These are phyloP conservation scores for Fusarium anthophilum DNA, from an alignment of 2,329 filamentous ascomycete species.

Conservation along the genomic window DNA sequence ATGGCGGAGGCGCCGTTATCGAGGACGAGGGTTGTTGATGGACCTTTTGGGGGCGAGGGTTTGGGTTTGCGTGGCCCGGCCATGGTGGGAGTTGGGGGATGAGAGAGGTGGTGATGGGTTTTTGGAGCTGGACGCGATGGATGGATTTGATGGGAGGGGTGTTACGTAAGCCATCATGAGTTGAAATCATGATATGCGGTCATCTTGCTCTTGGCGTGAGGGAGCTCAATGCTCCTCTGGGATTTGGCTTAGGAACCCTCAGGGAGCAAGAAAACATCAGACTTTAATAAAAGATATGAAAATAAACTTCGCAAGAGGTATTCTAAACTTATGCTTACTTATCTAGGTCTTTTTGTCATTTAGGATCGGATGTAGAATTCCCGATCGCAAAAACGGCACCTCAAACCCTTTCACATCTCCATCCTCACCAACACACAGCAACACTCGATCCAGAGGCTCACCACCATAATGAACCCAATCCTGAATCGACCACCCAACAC, in stretches of 20 bases:
- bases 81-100: slow-evolving; percentile 45
- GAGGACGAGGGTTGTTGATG: slow-evolving; percentile 79
- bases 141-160: slow-evolving; percentile 23
- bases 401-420: slow-evolving; percentile 45
- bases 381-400: slow-evolving; percentile 47
- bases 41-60: slow-evolving; percentile 59
- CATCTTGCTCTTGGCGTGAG: neutral
- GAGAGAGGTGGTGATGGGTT: neutral
- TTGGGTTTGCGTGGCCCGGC: slow-evolving; percentile 63
- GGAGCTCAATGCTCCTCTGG: neutral
- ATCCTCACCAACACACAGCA: slow-evolving; percentile 38
- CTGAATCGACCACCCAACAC: slow-evolving; percentile 45
- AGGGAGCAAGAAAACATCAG: too few relatives aligned
- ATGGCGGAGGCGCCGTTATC: slow-evolving; percentile 94
- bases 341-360: too few relatives aligned
- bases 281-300: too few relatives aligned
- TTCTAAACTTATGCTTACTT: too few relatives aligned
- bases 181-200: slow-evolving; percentile 9
- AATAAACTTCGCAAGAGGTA: too few relatives aligned
- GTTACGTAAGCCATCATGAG: slow-evolving; percentile 33
- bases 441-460: slow-evolving; percentile 46
- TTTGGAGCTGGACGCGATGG: slow-evolving; percentile 16
- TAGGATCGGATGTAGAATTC: slow-evolving; percentile 17
- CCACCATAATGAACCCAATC: slow-evolving; percentile 50
- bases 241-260: neutral